Evolutionary conservation across 176 grass and related monocot species (phyloP), one percentile per base, ranked within the genome.

Genomic region (Oryza longistaminata): DNA sequence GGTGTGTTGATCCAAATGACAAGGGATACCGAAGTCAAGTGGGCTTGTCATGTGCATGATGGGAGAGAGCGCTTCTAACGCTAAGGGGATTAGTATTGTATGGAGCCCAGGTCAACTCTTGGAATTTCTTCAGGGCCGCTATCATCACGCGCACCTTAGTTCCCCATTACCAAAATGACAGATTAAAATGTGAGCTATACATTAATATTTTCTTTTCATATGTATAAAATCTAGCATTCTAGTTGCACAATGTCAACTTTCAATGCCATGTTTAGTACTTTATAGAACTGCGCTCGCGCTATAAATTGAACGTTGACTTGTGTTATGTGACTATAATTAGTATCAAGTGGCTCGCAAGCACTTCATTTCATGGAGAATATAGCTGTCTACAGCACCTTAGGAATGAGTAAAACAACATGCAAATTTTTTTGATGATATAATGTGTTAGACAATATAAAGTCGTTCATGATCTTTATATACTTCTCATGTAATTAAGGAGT

Each of bases 21-120:
- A 94, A 87, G 90, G 85, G 85, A 86, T 90, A 83, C 90, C 85
- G 79, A 92, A 80, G 92, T 92, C 90, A 92, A 92, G 87, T 94
- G 82, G 45, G 83, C 71, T 86, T 9, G 78, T 94, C 93, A 92
- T 94, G 93, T 94, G 53, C 53, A 21, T 58, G 93, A 77, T 90
- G 82, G 14, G 87, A 72, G 29, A 44, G 90, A 92, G 93, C 87
- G 90, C 81, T 94, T 88, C 85, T 77, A 88, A 87, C 87, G 90
- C 93, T 65, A 85, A 75, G 60, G 52, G 52, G 83, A 75, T 82
- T 85, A 85, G 76, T 88, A 77, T 76, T 79, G 68, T 80, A 85
- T 73, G 87, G 82, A 88, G 85, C 88, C 79, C 71, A 76, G 78
- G 90, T 94, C 90, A 94, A 92, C 87, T 75, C 84, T 67, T 90